Percentiles rank a stretch among this genome's conserved stretches.
Evolutionary conservation across 2,329 filamentous ascomycete genomes (phyloP).

Genomic region (Cladosporium sp.): DNA sequence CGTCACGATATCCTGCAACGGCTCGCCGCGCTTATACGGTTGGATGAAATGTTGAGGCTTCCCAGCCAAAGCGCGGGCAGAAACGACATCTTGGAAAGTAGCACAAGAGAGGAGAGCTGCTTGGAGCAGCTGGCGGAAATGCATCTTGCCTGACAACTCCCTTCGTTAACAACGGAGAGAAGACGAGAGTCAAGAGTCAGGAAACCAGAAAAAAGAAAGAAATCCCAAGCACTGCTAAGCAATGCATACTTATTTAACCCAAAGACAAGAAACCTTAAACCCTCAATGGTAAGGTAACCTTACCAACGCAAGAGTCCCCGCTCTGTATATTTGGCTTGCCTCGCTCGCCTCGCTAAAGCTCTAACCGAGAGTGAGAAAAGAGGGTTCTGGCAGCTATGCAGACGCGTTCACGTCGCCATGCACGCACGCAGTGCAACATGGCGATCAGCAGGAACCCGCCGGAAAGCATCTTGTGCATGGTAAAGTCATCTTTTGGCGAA

Average conservation of each 20-base stretch:
- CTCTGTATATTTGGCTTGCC: not conserved
- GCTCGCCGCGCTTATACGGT: slow-evolving; percentile 43
- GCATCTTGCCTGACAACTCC: slow-evolving; percentile 17
- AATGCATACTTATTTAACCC: not conserved
- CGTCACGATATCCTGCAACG: slow-evolving; percentile 58
- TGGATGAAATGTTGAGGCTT: slow-evolving; percentile 48
- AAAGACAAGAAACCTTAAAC: not conserved
- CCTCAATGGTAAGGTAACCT: no score
- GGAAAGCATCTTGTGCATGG: not conserved
- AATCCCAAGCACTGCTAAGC: slow-evolving; percentile 8
- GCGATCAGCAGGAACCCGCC: not conserved
- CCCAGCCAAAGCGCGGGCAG: slow-evolving; percentile 47
- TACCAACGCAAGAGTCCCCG: slow-evolving; percentile 1
- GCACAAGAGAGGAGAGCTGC: slow-evolving; percentile 23
- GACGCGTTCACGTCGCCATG: not conserved
- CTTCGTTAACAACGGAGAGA: slow-evolving; percentile 1
- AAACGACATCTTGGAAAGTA: slow-evolving; percentile 20
- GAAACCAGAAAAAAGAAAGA: not conserved
- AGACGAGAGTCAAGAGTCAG: slow-evolving; percentile 13
- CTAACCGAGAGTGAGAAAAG: not conserved
- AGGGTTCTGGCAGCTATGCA: not conserved
- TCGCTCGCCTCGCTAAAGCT: not conserved
- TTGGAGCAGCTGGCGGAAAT: slow-evolving; percentile 23
- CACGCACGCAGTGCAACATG: not conserved
- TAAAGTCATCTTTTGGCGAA: not conserved